Evolutionary conservation across 2,329 filamentous ascomycete genomes (phyloP).

Genomic region (Epichloe bromicola): DNA sequence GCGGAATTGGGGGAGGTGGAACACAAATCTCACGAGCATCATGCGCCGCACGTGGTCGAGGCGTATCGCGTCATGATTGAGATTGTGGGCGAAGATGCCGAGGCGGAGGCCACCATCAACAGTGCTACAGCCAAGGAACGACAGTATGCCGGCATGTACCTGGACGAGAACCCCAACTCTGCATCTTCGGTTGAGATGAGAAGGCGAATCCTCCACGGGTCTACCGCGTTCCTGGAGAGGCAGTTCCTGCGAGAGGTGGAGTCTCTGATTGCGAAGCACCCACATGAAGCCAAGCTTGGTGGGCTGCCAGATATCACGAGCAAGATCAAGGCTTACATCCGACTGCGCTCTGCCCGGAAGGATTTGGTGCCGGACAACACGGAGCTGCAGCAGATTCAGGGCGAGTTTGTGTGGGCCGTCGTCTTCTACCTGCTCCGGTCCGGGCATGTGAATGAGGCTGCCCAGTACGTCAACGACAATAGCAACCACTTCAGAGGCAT

Average conservation of each 20-base stretch:
- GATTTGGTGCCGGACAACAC: constrained; percentile 73
- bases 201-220: constrained; percentile 68
- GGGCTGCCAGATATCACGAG: constrained; percentile 78
- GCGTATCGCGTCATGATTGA: constrained; percentile 71
- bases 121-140: constrained; percentile 60
- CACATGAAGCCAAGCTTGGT: constrained; percentile 77
- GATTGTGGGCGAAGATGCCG: constrained; percentile 61
- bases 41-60: constrained; percentile 62
- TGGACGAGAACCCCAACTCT: constrained; percentile 60
- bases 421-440: constrained; percentile 84
- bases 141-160: constrained; percentile 62
- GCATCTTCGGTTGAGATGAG: constrained; percentile 52
- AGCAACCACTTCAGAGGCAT: constrained; percentile 74
- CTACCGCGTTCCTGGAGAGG: constrained; percentile 66
- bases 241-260: constrained; percentile 72
- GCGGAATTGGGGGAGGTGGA: constrained; percentile 66
- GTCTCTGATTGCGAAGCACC: constrained; percentile 64
- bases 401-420: constrained; percentile 85
- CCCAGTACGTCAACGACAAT: constrained; percentile 72
- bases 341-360: constrained; percentile 65
- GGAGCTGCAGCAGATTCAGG: constrained; percentile 64
- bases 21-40: constrained; percentile 52
- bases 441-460: constrained; percentile 73
- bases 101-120: constrained; percentile 43
- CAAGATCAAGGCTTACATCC: constrained; percentile 86